A percentile compares a stretch with the other conserved stretches of the same genome.
Evolutionary conservation across 225 moss, liverwort and hornwort genomes (phyloP).

Genomic region (Lunularia cruciata): DNA sequence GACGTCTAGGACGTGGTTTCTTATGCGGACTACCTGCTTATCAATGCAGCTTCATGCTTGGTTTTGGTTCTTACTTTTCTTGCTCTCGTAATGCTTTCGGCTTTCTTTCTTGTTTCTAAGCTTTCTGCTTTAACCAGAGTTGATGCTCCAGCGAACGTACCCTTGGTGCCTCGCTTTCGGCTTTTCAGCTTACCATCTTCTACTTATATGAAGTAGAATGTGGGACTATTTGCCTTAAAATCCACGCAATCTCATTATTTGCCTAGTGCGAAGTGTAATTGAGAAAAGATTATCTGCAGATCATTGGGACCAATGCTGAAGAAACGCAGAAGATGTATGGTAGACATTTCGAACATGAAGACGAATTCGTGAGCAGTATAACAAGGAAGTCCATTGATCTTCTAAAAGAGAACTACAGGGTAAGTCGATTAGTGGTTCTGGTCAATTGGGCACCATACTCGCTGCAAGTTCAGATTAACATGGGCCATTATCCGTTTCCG

Average conservation of each 20-base stretch:
- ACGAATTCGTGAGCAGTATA: constrained; percentile 94
- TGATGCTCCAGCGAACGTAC: too few species aligned
- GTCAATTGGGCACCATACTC: neutral
- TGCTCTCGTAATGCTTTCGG: neutral
- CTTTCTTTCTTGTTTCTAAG: neutral
- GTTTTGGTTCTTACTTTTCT: too few species aligned
- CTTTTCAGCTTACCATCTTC: too few species aligned
- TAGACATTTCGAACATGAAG: constrained; percentile 91
- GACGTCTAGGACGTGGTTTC: too few species aligned
- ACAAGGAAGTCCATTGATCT: constrained; percentile 92
- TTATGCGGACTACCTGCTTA: too few species aligned
- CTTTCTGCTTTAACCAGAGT: neutral
- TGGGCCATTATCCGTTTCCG: neutral
- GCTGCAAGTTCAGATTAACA: neutral
- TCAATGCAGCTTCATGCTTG: neutral
- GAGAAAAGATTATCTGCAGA: constrained; percentile 39
- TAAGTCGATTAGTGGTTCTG: constrained; percentile 22
- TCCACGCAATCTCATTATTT: too few species aligned
- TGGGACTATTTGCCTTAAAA: too few species aligned
- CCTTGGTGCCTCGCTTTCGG: too few species aligned
- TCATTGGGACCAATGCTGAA: constrained; percentile 94
- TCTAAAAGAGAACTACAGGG: constrained; percentile 97
- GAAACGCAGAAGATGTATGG: constrained; percentile 97
- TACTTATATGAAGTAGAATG: too few species aligned
- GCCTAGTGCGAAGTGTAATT: neutral